phyloP scores from a whole-genome alignment of 2,329 filamentous ascomycete genomes.

The Pezicula radicicola region DNA sequence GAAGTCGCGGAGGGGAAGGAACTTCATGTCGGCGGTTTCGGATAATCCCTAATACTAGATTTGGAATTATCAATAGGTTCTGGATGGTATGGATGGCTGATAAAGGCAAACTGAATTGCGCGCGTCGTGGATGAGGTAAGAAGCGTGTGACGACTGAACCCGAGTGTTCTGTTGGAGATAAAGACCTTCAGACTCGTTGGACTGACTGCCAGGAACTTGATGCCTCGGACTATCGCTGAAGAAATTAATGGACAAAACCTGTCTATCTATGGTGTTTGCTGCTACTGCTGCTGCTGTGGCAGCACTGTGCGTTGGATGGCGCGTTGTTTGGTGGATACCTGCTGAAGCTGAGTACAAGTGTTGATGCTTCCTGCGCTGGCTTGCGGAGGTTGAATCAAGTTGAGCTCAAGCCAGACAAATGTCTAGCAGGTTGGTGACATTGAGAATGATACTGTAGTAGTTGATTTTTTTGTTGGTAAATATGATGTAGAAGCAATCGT shows the following conservation, averaged over 20 bases:
- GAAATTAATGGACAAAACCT: constrained; percentile 1
- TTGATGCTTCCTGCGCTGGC: constrained; percentile 41
- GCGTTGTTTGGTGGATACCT: constrained; percentile 23
- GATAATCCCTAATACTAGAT: constrained; percentile 19
- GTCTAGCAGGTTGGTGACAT: constrained; percentile 38
- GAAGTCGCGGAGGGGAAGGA: constrained; percentile 85
- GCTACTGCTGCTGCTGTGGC: constrained; percentile 17
- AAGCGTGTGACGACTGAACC: constrained; percentile 27
- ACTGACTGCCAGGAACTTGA: constrained; percentile 29
- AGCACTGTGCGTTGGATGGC: constrained; percentile 9
- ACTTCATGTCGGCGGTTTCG: constrained; percentile 52
- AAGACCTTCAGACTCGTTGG: constrained; percentile 30
- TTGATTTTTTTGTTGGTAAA: constrained; percentile 4
- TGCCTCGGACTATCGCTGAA: constrained; percentile 17
- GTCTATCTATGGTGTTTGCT: constrained; percentile 8
- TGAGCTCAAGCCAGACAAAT: constrained; percentile 39
- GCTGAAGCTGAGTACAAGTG: constrained; percentile 38
- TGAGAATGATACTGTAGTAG: constrained; percentile 9
- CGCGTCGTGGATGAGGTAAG: constrained; percentile 20
- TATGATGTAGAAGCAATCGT: constrained; percentile 5
- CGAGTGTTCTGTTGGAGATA: constrained; percentile 27
- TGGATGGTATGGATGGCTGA: constrained; percentile 8
- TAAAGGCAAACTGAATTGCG: constrained; percentile 6
- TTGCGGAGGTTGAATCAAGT: constrained; percentile 37
- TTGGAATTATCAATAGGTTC: constrained; percentile 21